A percentile compares a stretch with the other conserved stretches of the same genome.
Evolutionary conservation across 257 asterid species (phyloP).

Genomic region (Rubia yunnanensis): DNA sequence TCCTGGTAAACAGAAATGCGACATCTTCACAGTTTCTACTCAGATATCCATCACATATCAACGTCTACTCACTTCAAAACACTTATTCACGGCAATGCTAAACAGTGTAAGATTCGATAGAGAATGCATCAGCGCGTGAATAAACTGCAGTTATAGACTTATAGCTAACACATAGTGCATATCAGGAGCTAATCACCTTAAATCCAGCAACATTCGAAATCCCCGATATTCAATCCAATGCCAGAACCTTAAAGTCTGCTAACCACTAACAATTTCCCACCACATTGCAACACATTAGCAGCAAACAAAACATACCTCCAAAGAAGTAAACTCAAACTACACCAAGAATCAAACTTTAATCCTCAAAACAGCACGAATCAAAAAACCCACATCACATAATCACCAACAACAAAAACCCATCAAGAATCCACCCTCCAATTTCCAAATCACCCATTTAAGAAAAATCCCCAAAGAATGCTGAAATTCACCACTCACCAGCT

Average conservation of each 20-base stretch:
- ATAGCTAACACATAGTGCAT: neutral
- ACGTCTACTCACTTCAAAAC: too few species aligned
- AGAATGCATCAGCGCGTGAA: neutral
- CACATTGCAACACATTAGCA: neutral
- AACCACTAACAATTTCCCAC: neutral
- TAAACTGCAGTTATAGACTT: too few species aligned
- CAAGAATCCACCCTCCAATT: neutral
- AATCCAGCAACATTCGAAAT: too few species aligned
- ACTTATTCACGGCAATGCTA: too few species aligned
- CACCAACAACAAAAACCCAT: neutral
- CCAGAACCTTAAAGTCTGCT: neutral
- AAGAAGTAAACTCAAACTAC: neutral
- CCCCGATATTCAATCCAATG: neutral
- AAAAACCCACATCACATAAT: neutral
- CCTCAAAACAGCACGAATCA: neutral
- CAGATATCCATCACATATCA: neutral
- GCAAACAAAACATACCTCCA: neutral
- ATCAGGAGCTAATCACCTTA: neutral
- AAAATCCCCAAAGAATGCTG: neutral
- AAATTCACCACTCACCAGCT: conserved; percentile 37
- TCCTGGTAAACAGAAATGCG: neutral
- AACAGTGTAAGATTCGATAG: neutral
- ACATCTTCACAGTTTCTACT: neutral
- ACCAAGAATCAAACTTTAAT: neutral
- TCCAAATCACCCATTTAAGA: neutral